Percentiles rank a stretch among this genome's conserved stretches.
Evolutionary conservation across 2,329 filamentous ascomycete genomes (phyloP).

Genomic region (Calonectria fujianensis): DNA sequence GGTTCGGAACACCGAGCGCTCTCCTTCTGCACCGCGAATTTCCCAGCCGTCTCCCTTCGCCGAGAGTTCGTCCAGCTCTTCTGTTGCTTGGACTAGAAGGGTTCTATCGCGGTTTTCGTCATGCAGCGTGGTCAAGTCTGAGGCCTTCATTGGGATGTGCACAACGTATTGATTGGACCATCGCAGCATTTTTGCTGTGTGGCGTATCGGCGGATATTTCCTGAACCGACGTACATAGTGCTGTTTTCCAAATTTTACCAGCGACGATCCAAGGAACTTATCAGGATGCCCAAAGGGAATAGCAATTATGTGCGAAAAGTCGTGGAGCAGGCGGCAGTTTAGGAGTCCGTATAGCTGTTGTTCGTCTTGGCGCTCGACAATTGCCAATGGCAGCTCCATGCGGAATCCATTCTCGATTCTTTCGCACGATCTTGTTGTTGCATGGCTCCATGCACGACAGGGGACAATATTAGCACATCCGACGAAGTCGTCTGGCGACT

Average conservation of each 20-base stretch:
- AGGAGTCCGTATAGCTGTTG: not conserved
- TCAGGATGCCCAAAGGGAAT: not conserved
- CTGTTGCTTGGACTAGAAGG: not conserved
- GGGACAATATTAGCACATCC: conserved; percentile 1
- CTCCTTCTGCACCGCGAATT: not conserved
- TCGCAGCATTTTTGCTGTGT: not conserved
- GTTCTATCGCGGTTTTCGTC: not conserved
- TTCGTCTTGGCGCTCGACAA: not conserved
- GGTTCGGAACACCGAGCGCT: not conserved
- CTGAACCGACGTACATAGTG: not conserved
- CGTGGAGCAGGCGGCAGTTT: not conserved
- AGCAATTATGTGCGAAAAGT: not conserved
- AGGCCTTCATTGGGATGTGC: not conserved
- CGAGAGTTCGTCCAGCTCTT: not conserved
- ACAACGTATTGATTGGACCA: conserved; percentile 12
- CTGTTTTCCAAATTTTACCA: not conserved
- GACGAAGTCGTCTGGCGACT: not conserved
- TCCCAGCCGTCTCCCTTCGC: not conserved
- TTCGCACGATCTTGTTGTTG: conserved; percentile 2
- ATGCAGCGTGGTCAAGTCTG: not conserved
- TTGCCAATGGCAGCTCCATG: not conserved
- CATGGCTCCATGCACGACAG: not conserved
- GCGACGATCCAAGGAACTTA: not conserved
- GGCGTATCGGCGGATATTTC: conserved; percentile 2
- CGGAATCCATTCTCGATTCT: conserved; percentile 12